Percentiles rank a stretch among this genome's conserved stretches.
Conservation (phyloP, 2,329 filamentous ascomycete genomes). For the Bisporella sp. region DNA sequence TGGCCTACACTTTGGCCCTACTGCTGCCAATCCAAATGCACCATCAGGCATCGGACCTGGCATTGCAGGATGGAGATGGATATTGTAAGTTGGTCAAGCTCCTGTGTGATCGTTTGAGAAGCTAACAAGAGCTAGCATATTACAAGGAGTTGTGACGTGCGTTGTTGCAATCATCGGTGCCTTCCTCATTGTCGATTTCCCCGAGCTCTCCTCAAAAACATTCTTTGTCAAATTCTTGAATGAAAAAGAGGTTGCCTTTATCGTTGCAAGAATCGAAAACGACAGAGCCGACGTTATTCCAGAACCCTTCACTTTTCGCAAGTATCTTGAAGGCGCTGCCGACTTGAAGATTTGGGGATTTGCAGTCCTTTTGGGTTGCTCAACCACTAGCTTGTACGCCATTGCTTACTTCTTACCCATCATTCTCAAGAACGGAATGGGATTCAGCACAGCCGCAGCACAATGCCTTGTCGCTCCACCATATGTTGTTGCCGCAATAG, state of each 20-base stretch:
- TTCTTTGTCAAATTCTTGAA: conserved; percentile 39
- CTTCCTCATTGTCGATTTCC: conserved; percentile 57
- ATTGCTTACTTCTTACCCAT: conserved; percentile 63
- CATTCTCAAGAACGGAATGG: conserved; percentile 42
- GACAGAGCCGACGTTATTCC: conserved; percentile 47
- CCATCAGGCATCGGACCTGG: too few species aligned
- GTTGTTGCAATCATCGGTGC: conserved; percentile 42
- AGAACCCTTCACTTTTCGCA: conserved; percentile 39
- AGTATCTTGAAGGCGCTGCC: conserved; percentile 38
- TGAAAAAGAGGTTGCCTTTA: conserved; percentile 42
- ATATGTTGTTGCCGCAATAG: conserved; percentile 38
- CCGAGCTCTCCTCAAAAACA: conserved; percentile 43
- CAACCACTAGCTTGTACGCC: conserved; percentile 67
- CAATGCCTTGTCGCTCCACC: conserved; percentile 50
- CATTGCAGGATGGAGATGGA: too few species aligned
- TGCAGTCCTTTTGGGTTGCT: conserved; percentile 53
- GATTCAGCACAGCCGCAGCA: conserved; percentile 41
- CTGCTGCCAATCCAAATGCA: neutral
- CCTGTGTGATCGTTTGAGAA: neutral
- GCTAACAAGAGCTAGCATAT: neutral
- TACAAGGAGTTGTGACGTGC: conserved; percentile 49
- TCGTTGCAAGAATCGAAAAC: conserved; percentile 45
- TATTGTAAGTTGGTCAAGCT: too few species aligned
- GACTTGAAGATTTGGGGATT: conserved; percentile 58
- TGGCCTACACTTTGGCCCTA: conserved; percentile 42